A percentile compares a stretch with the other conserved stretches of the same genome.
These are phyloP conservation scores for Avena atlantica DNA, from an alignment of 176 grass and related monocot genomes.

Conservation along the genomic window DNA sequence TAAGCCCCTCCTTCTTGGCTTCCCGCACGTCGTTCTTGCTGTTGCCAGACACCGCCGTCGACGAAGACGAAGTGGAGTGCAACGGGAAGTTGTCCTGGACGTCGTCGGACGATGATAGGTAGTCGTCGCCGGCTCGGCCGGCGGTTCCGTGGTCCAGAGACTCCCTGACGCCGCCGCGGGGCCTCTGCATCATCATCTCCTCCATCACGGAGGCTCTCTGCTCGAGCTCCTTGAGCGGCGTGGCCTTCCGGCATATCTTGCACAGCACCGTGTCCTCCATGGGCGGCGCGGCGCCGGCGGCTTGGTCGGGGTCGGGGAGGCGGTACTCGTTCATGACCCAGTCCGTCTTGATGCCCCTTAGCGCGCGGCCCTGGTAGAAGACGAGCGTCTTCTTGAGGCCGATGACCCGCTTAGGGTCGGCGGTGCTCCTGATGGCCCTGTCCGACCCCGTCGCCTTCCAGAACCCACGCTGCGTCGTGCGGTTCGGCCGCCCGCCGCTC, in stretches of 20 bases:
- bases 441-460: too few relatives aligned
- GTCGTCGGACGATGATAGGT: constrained; percentile 50
- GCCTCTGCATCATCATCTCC: constrained; percentile 51
- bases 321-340: constrained; percentile 99
- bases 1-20: constrained; percentile 42
- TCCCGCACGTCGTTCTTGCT: constrained; percentile 26
- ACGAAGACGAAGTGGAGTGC: constrained; percentile 74
- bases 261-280: constrained; percentile 83
- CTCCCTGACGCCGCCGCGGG: background rate
- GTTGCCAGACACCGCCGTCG: constrained; percentile 40
- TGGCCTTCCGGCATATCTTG: constrained; percentile 89
- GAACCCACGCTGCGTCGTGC: too few relatives aligned
- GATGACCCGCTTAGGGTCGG: constrained; percentile 63
- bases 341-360: constrained; percentile 72
- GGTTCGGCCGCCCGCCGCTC: constrained; percentile 60
- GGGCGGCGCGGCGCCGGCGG: background rate
- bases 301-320: constrained; percentile 49
- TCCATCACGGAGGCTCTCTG: constrained; percentile 63
- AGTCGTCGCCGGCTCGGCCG: constrained; percentile 50
- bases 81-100: constrained; percentile 49
- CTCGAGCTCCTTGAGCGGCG: constrained; percentile 80
- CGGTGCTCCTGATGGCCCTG: constrained; percentile 41
- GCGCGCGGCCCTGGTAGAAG: constrained; percentile 87
- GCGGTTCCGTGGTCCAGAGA: constrained; percentile 30
- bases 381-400: constrained; percentile 99